These are phyloP conservation scores for Kodamaea fungicola DNA, from an alignment of 1,139 yeast genomes.

Conservation along the genomic window DNA sequence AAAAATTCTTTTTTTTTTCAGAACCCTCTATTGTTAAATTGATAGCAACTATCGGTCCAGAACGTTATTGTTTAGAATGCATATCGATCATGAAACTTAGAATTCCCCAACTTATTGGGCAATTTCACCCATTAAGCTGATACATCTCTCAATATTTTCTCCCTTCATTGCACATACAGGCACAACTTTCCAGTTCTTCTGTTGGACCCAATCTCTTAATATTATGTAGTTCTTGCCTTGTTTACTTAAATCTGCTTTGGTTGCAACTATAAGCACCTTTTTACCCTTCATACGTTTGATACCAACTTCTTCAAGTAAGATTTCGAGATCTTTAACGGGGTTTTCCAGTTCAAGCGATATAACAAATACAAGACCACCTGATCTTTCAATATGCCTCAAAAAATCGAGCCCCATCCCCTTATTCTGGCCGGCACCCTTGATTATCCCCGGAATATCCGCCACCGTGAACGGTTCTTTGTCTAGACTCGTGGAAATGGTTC, in stretches of 20 bases:
- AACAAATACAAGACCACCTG: constrained; percentile 86
- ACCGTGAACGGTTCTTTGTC: constrained; percentile 81
- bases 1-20: too few relatives aligned
- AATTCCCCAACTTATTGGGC: constrained; percentile 21
- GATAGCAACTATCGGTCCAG: too few relatives aligned
- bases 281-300: constrained; percentile 54
- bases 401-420: constrained; percentile 94
- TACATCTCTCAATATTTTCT: constrained; percentile 69
- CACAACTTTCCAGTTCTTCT: constrained; percentile 59
- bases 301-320: constrained; percentile 71
- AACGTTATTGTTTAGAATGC: too few relatives aligned
- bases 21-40: too few relatives aligned
- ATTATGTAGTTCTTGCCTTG: constrained; percentile 42
- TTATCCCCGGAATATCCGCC: constrained; percentile 96
- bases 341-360: constrained; percentile 63
- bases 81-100: too few relatives aligned
- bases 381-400: constrained; percentile 85
- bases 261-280: constrained; percentile 72
- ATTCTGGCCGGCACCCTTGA: constrained; percentile 79
- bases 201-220: constrained; percentile 42
- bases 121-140: constrained; percentile 67
- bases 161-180: constrained; percentile 81
- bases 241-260: constrained; percentile 78
- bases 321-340: constrained; percentile 62
- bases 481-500: constrained; percentile 70